Evolutionary conservation across 163 green algal species (phyloP).

Genomic region (Chloroidium sp.): DNA sequence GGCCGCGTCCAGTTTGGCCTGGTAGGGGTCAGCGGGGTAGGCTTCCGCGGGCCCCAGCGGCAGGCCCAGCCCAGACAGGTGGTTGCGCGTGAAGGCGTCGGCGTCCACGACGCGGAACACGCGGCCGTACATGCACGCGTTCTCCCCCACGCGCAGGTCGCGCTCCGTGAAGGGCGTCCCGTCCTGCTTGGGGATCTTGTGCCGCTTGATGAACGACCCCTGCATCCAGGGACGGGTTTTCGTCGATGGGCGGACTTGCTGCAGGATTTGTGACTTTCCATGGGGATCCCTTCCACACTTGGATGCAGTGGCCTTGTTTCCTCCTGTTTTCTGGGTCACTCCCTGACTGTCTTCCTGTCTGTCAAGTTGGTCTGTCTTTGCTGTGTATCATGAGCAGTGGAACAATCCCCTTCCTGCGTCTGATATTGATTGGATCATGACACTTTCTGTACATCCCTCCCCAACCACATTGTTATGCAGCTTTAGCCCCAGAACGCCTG

Average conservation of each 20-base stretch:
- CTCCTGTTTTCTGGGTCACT: too few species aligned
- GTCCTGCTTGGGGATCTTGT: constrained; percentile 53
- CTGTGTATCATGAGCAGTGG: too few species aligned
- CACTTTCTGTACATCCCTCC: too few species aligned
- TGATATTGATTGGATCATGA: too few species aligned
- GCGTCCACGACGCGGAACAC: constrained; percentile 67
- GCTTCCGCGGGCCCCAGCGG: constrained; percentile 31
- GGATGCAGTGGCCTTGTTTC: too few species aligned
- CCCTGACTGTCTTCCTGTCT: too few species aligned
- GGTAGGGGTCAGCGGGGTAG: constrained; percentile 61
- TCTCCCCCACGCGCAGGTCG: constrained; percentile 63
- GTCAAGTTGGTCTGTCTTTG: too few species aligned
- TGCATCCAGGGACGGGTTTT: constrained; percentile 22
- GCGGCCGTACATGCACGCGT: constrained; percentile 63
- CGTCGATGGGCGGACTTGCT: neutral
- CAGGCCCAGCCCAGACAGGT: constrained; percentile 20
- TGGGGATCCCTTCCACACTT: too few species aligned
- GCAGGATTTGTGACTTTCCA: too few species aligned
- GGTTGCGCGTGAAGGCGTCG: constrained; percentile 72
- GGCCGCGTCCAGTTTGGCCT: constrained; percentile 11
- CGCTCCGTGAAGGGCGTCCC: constrained; percentile 28
- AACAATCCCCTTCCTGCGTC: too few species aligned
- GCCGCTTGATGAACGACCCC: constrained; percentile 73
- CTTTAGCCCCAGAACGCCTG: neutral
- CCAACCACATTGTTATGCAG: neutral